Conservation (phyloP, 2,329 filamentous ascomycete species). For the Scytalidium lignicola region DNA sequence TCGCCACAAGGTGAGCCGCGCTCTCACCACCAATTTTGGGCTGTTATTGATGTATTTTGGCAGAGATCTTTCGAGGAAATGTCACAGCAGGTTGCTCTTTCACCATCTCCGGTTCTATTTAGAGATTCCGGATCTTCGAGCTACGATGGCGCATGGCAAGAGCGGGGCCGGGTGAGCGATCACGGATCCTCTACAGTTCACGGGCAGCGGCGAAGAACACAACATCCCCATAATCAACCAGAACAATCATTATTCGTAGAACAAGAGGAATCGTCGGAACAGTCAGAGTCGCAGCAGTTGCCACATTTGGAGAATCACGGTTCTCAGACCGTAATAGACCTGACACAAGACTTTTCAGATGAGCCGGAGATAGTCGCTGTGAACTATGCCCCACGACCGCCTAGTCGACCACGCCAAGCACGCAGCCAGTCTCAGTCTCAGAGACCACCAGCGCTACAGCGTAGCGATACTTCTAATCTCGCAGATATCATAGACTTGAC, state of each 20-base stretch:
- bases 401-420: background rate
- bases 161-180: background rate
- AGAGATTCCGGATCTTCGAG: slow-evolving; percentile 11
- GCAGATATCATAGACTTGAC: slow-evolving; percentile 48
- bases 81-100: slow-evolving; percentile 21
- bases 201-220: slow-evolving; percentile 14
- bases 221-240: slow-evolving; percentile 21
- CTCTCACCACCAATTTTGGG: background rate
- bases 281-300: slow-evolving; percentile 11
- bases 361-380: background rate
- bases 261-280: slow-evolving; percentile 18
- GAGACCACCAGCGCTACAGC: slow-evolving; percentile 21
- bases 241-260: slow-evolving; percentile 9
- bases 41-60: slow-evolving; percentile 3
- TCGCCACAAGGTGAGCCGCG: slow-evolving; percentile 19
- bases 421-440: slow-evolving; percentile 10
- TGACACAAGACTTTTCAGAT: slow-evolving; percentile 26
- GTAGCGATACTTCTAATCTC: slow-evolving; percentile 20
- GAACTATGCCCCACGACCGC: background rate
- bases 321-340: slow-evolving; percentile 27
- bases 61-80: slow-evolving; percentile 25
- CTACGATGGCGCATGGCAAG: slow-evolving; percentile 1
- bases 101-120: slow-evolving; percentile 20
- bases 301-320: slow-evolving; percentile 19
- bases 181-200: background rate